Percentiles rank a stretch among this genome's conserved stretches.
phyloP scores from a whole-genome alignment of 805 yeast genomes.

The Isabelozyma gotoi region DNA sequence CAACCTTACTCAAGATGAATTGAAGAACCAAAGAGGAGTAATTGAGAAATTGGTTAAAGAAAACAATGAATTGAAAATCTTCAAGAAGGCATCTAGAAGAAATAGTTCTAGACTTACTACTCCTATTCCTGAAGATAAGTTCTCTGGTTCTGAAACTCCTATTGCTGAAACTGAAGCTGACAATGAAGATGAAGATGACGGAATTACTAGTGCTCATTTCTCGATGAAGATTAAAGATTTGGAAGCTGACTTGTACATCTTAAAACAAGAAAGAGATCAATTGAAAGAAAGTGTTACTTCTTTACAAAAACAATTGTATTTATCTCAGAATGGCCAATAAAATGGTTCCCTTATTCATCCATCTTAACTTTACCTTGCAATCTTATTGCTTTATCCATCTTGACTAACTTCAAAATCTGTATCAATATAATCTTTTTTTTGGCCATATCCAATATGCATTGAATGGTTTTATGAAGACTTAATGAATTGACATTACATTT shows the following conservation, averaged over 20 bases:
- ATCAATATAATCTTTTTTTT: too few relatives aligned
- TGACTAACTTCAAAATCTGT: too few relatives aligned
- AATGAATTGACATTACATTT: too few relatives aligned
- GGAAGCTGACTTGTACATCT: slow-evolving; percentile 79
- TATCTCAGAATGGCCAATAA: slow-evolving; percentile 11
- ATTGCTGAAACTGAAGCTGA: slow-evolving; percentile 15
- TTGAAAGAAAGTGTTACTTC: slow-evolving; percentile 59
- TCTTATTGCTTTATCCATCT: too few relatives aligned
- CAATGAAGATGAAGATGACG: slow-evolving; percentile 22
- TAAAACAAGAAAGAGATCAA: slow-evolving; percentile 82
- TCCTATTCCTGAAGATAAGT: slow-evolving; percentile 16
- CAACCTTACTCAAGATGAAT: slow-evolving; percentile 69
- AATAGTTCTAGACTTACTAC: slow-evolving; percentile 26
- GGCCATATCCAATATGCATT: too few relatives aligned
- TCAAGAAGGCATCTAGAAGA: slow-evolving; percentile 42
- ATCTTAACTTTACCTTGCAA: too few relatives aligned
- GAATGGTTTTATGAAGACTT: too few relatives aligned
- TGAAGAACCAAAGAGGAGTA: slow-evolving; percentile 55
- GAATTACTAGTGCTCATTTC: slow-evolving; percentile 52
- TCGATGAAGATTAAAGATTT: slow-evolving; percentile 77
- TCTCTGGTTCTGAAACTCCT: slow-evolving; percentile 5
- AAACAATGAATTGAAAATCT: slow-evolving; percentile 65
- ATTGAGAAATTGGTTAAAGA: slow-evolving; percentile 61
- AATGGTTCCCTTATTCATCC: neutral
- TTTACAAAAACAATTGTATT: slow-evolving; percentile 57